phyloP scores from a whole-genome alignment of 176 grass and related monocot genomes.

The Phoenix dactylifera region DNA sequence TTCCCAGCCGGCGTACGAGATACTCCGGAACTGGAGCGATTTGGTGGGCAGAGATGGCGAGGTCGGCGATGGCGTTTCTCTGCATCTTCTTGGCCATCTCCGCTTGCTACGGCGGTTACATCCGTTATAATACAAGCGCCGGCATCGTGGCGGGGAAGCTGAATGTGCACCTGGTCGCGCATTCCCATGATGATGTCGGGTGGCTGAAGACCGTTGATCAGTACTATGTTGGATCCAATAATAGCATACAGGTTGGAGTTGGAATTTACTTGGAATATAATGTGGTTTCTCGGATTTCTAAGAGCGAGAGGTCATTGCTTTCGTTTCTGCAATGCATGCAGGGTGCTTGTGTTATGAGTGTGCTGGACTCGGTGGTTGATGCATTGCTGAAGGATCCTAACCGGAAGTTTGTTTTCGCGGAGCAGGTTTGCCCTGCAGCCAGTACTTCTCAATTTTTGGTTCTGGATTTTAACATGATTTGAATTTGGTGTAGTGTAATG shows the following conservation, averaged over 20 bases:
- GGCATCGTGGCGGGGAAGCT: conserved; percentile 45
- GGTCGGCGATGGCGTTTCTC: too few species aligned
- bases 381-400: conserved; percentile 47
- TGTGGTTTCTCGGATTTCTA: background rate
- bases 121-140: conserved; percentile 35
- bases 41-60: too few species aligned
- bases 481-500: background rate
- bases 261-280: background rate
- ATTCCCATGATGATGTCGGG: conserved; percentile 89
- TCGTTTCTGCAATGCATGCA: conserved; percentile 4
- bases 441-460: background rate
- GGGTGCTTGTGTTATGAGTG: conserved; percentile 65
- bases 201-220: conserved; percentile 96
- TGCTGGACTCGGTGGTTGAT: conserved; percentile 78
- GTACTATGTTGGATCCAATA: conserved; percentile 88
- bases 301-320: background rate
- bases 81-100: too few species aligned
- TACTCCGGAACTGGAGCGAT: too few species aligned
- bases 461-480: background rate
- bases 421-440: conserved; percentile 42
- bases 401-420: conserved; percentile 67
- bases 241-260: conserved; percentile 45
- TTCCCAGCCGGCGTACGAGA: too few species aligned
- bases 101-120: background rate
- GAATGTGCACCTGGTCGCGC: conserved; percentile 86